A percentile compares a stretch with the other conserved stretches of the same genome.
Conservation (phyloP, 202 grass and related monocot species). For the Panicum virgatum region DNA sequence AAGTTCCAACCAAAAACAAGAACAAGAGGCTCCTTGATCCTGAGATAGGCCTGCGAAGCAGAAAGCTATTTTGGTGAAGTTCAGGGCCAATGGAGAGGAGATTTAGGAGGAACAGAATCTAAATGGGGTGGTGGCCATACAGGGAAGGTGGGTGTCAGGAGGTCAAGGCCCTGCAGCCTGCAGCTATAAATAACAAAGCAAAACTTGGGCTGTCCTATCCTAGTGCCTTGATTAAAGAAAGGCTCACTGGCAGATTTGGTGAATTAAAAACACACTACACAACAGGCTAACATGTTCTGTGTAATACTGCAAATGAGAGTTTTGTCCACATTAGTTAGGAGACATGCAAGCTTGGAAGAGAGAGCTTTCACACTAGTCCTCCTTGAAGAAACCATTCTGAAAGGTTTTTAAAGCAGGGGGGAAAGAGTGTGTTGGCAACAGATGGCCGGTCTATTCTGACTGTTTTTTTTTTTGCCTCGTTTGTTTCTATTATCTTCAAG, state of each 20-base stretch:
- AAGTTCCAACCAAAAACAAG: conserved; percentile 1
- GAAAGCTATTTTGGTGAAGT: conserved; percentile 10
- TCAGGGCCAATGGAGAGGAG: conserved; percentile 32
- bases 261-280: neutral
- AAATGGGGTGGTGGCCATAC: conserved; percentile 36
- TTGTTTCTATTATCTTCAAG: neutral
- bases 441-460: conserved; percentile 14
- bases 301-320: neutral
- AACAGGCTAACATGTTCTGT: neutral
- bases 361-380: conserved; percentile 19
- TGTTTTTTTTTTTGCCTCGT: neutral
- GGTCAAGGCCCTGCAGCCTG: neutral
- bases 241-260: conserved; percentile 14
- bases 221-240: conserved; percentile 12
- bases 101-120: conserved; percentile 47
- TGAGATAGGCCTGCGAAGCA: conserved; percentile 1
- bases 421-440: conserved; percentile 18
- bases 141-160: conserved; percentile 40
- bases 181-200: conserved; percentile 48
- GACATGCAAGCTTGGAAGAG: conserved; percentile 21
- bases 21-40: neutral
- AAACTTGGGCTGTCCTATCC: conserved; percentile 31
- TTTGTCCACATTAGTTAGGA: neutral
- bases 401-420: neutral
- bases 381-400: conserved; percentile 14